Conservation (phyloP, 768 basidiomycete genomes). For the Podaxis sp. region DNA sequence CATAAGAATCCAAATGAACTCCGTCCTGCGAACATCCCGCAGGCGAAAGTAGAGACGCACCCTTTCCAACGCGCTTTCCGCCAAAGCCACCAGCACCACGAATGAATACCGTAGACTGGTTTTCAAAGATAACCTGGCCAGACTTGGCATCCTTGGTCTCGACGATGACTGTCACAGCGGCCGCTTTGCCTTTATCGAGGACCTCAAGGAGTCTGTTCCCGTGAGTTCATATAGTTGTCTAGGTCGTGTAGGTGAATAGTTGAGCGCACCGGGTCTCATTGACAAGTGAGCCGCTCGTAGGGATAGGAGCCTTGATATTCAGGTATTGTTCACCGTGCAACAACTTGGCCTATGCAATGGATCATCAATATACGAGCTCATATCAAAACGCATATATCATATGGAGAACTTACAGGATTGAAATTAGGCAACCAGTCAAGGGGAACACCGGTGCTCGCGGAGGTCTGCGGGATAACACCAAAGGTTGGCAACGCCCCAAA, state of each 20-base stretch:
- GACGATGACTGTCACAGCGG: slow-evolving; percentile 77
- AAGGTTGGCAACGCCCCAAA: slow-evolving; percentile 92
- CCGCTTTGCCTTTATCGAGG: slow-evolving; percentile 91
- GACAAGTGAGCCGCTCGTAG: slow-evolving; percentile 78
- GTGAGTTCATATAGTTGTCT: not conserved
- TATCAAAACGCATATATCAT: not conserved
- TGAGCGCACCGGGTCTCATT: slow-evolving; percentile 65
- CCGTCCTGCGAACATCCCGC: not conserved
- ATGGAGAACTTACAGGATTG: slow-evolving; percentile 63
- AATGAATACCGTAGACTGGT: slow-evolving; percentile 88
- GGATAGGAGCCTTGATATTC: slow-evolving; percentile 82
- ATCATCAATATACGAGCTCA: not conserved
- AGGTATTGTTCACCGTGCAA: slow-evolving; percentile 98
- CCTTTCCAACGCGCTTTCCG: slow-evolving; percentile 80
- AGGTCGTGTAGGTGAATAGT: not conserved
- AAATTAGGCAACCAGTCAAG: slow-evolving; percentile 93
- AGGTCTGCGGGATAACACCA: slow-evolving; percentile 92
- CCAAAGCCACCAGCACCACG: slow-evolving; percentile 97
- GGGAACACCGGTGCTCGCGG: slow-evolving; percentile 61
- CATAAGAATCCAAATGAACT: not conserved
- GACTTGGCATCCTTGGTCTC: slow-evolving; percentile 79
- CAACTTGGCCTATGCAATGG: slow-evolving; percentile 72
- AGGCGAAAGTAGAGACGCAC: slow-evolving; percentile 38
- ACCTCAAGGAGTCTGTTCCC: slow-evolving; percentile 67
- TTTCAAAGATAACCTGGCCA: slow-evolving; percentile 86